These are phyloP conservation scores for Achaetomiella virescens DNA, from an alignment of 495 filamentous ascomycete species.

Conservation along the genomic window DNA sequence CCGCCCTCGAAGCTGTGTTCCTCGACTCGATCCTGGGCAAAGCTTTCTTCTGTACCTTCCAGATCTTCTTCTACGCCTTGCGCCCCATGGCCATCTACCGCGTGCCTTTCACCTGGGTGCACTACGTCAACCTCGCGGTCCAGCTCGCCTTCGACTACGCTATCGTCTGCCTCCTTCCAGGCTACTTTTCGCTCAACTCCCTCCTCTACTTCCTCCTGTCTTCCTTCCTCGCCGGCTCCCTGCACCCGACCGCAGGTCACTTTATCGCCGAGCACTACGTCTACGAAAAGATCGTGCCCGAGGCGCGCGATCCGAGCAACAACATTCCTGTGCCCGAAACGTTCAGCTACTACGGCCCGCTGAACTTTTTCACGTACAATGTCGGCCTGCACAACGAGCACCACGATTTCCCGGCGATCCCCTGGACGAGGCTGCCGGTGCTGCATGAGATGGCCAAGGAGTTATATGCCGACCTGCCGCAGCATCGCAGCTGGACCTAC, in stretches of 20 bases:
- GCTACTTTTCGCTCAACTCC: constrained; percentile 47
- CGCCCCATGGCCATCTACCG: constrained; percentile 93
- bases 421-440: constrained; percentile 77
- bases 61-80: constrained; percentile 99
- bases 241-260: constrained; percentile 94
- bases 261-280: constrained; percentile 99
- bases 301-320: constrained; percentile 54
- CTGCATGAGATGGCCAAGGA: constrained; percentile 78
- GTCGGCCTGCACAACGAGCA: constrained; percentile 98
- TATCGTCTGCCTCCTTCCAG: constrained; percentile 45
- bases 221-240: constrained; percentile 85
- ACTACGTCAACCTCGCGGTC: constrained; percentile 67
- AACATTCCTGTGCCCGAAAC: constrained; percentile 77
- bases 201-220: constrained; percentile 76
- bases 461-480: constrained; percentile 86
- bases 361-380: constrained; percentile 93
- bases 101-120: constrained; percentile 79
- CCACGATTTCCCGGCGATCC: constrained; percentile 95
- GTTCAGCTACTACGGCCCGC: constrained; percentile 89
- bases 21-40: constrained; percentile 96
- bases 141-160: constrained; percentile 75
- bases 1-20: constrained; percentile 83
- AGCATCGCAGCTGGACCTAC: constrained; percentile 81
- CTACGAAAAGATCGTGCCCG: constrained; percentile 61
- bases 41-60: constrained; percentile 98